Evolutionary conservation across 2,329 filamentous ascomycete genomes (phyloP).

Genomic region (Clarireedia homoeocarpa): DNA sequence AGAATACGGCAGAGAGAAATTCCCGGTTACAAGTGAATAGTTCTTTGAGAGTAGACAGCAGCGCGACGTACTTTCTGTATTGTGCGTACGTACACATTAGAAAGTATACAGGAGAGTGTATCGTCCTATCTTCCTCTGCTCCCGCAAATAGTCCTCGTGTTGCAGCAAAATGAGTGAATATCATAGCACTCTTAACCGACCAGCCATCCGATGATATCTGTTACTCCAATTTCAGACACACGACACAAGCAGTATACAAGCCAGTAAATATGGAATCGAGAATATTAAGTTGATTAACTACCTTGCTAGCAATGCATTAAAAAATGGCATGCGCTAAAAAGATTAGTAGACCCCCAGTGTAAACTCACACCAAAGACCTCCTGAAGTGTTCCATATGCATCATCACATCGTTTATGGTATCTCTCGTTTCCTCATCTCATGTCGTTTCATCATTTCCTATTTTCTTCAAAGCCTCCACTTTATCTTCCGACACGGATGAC

Average conservation of each 20-base stretch:
- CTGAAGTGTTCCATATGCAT: background rate
- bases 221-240: background rate
- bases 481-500: constrained; percentile 69
- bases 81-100: no score
- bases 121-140: no score
- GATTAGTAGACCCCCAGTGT: background rate
- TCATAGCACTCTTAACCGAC: no score
- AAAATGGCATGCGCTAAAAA: background rate
- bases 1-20: no score
- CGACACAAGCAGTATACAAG: background rate
- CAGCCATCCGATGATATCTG: no score
- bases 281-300: background rate
- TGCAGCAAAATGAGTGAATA: no score
- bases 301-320: background rate
- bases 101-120: no score
- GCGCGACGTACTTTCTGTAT: no score
- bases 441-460: background rate
- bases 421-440: background rate
- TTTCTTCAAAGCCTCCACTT: constrained; percentile 6
- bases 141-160: no score
- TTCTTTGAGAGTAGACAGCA: no score
- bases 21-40: no score
- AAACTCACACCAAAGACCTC: background rate
- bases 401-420: background rate
- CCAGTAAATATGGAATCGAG: background rate